phyloP scores from a whole-genome alignment of 331 rosid genomes.

The Pyrus hybrid region DNA sequence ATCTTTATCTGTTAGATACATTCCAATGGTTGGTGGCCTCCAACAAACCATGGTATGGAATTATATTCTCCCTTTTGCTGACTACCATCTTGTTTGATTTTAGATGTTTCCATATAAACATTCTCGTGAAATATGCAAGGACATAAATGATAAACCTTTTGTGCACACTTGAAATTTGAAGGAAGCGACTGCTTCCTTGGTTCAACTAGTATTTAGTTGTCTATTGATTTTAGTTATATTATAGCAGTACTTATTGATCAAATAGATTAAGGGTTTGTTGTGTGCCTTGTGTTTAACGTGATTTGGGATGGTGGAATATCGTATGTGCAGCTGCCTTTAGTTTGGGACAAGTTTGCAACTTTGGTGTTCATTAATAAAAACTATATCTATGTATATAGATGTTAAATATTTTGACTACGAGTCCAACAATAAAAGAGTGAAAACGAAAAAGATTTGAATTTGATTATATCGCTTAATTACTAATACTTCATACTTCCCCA shows the following conservation, averaged over 20 bases:
- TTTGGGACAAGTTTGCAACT: neutral
- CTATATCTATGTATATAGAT: neutral
- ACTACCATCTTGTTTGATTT: neutral
- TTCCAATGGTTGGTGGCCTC: conserved; percentile 73
- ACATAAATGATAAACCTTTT: neutral
- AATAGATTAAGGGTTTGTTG: neutral
- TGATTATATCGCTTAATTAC: neutral
- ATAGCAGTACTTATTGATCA: neutral
- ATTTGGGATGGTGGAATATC: neutral
- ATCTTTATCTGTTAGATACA: conserved; percentile 73
- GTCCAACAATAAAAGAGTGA: neutral
- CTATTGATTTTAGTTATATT: neutral
- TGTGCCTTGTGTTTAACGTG: neutral
- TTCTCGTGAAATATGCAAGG: neutral
- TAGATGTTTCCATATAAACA: neutral
- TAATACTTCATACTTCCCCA: neutral
- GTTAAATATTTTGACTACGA: neutral
- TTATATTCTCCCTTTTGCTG: neutral
- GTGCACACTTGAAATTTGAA: neutral
- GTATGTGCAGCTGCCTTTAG: neutral
- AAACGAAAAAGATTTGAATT: neutral
- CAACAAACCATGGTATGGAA: conserved; percentile 74
- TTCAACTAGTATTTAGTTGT: neutral
- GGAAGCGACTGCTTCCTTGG: neutral
- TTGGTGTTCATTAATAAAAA: neutral